These are phyloP conservation scores for Kluyveromyces aestuarii DNA, from an alignment of 805 yeast genomes.

Conservation along the genomic window DNA sequence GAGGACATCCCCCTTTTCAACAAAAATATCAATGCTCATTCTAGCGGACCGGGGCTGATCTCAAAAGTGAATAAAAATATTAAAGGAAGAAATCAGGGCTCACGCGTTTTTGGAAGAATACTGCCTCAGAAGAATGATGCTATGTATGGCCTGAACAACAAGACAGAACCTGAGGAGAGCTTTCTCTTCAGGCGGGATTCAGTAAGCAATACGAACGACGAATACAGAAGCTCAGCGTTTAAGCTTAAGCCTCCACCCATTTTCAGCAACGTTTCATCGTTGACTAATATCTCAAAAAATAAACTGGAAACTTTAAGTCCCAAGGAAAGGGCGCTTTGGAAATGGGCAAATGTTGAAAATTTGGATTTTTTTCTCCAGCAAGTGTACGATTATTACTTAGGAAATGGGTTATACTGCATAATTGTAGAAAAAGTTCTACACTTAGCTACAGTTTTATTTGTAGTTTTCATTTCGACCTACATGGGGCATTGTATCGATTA, in stretches of 20 bases:
- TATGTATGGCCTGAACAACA: neutral
- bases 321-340: conserved; percentile 77
- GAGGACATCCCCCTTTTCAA: conserved; percentile 14
- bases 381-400: conserved; percentile 73
- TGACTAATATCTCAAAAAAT: conserved; percentile 20
- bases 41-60: neutral
- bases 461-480: conserved; percentile 69
- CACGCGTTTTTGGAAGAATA: neutral
- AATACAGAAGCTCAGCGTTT: neutral
- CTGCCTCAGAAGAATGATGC: neutral
- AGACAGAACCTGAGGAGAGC: conserved; percentile 2
- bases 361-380: conserved; percentile 80
- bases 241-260: conserved; percentile 16
- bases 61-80: neutral
- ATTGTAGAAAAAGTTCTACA: conserved; percentile 56
- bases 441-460: conserved; percentile 66
- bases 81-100: neutral
- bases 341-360: conserved; percentile 94
- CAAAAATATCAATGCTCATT: neutral
- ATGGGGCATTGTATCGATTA: conserved; percentile 76
- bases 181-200: conserved; percentile 16
- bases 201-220: conserved; percentile 2
- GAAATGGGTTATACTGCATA: conserved; percentile 80
- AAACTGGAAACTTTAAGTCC: conserved; percentile 42
- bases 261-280: conserved; percentile 15